Evolutionary conservation across 306 rosid species (phyloP), one percentile per base, ranked within the genome.

Genomic region (Ammopiptanthus mongolicus): DNA sequence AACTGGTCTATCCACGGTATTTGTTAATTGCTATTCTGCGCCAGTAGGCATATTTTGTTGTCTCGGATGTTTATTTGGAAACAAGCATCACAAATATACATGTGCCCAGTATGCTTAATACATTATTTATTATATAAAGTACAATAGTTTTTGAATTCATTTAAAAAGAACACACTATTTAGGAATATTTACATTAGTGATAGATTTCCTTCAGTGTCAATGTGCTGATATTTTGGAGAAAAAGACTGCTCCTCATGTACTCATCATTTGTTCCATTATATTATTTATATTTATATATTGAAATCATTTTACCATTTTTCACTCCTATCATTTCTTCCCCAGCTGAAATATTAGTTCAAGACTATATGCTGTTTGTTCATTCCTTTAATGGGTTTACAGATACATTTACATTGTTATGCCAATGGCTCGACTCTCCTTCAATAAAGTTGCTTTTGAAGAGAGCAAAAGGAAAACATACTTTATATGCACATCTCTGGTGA

Each of bases 1-100:
- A 76, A 88, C 88, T 25, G 96, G 96, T 79, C 78, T 90, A 8
- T 84, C 91, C 14, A 87, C 88, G 97, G 96, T 92, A 85, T 9
- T 56, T 61, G 8, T 33, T 46, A 60, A 59, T 50, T 23, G 50
- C 34, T 58, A 29, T 51, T 71, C 59, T 53, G 59, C 7, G 14
- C n/a, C 65, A 8, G 55, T 31, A 17, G 51, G 42, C 19, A 66
- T 59, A 57, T 34, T 57, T 31, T 58, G 36, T 42, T 19, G 10
- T 48, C 13, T 71, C 8, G 5, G 19, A 48, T 28, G 14, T 21
- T 51, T 6, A 37, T 28, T 22, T 62, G 13, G 14, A 68, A 29
- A 21, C 53, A 17, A 5, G 62, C 56, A 41, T 34, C 21, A 68
- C 51, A 14, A 11, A 44, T 14, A 10, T 67, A 51, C 31, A 17